These are phyloP conservation scores for Artemisia argyi DNA, from an alignment of 129 eudicot genomes.

Conservation along the genomic window DNA sequence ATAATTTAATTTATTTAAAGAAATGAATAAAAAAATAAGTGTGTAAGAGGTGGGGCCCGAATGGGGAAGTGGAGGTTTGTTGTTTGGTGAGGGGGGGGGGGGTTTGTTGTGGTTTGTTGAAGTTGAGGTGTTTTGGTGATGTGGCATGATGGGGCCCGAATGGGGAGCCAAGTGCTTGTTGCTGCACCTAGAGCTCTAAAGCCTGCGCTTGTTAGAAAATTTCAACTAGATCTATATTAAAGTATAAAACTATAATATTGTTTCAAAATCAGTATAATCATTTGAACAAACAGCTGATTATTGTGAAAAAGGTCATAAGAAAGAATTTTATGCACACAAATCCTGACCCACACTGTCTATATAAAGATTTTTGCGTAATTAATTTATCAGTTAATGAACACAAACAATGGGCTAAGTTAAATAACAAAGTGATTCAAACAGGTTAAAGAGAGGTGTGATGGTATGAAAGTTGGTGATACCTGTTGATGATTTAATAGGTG, in stretches of 20 bases:
- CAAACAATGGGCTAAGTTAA: not conserved
- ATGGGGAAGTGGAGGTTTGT: too few relatives aligned
- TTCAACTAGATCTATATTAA: not conserved
- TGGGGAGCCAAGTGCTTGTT: too few relatives aligned
- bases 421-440: not conserved
- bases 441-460: not conserved
- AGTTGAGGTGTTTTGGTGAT: too few relatives aligned
- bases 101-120: too few relatives aligned
- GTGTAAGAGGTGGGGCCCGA: too few relatives aligned
- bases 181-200: too few relatives aligned
- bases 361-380: not conserved
- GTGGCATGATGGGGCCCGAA: too few relatives aligned
- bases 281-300: conserved; percentile 9
- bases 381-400: not conserved
- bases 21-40: too few relatives aligned
- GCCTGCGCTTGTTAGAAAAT: not conserved
- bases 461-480: conserved; percentile 31
- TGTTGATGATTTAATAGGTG: conserved; percentile 28
- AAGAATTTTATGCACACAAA: conserved; percentile 7
- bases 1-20: too few relatives aligned
- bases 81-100: too few relatives aligned
- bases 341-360: conserved; percentile 12
- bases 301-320: conserved; percentile 1
- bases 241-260: not conserved
- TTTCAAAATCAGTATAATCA: not conserved